These are phyloP conservation scores for Candida orba DNA, from an alignment of 805 yeast species.

Conservation along the genomic window DNA sequence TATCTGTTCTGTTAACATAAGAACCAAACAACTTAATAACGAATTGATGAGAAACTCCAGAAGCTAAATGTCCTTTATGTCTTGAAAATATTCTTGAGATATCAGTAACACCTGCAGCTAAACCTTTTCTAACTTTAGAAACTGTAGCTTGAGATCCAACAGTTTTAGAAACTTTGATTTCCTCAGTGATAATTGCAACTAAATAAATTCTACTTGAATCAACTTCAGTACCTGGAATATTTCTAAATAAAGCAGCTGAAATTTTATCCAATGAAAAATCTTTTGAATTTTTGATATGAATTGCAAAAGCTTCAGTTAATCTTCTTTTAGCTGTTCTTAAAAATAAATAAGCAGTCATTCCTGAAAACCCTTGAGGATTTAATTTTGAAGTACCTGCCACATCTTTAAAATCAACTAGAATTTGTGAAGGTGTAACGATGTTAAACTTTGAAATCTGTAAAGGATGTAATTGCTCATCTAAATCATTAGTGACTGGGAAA, in stretches of 20 bases:
- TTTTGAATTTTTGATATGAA: slow-evolving; percentile 52
- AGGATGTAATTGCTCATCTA: slow-evolving; percentile 35
- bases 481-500: slow-evolving; percentile 46
- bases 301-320: slow-evolving; percentile 74
- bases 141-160: slow-evolving; percentile 19
- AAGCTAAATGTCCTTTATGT: slow-evolving; percentile 48
- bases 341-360: slow-evolving; percentile 67
- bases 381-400: slow-evolving; percentile 54
- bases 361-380: slow-evolving; percentile 60
- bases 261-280: slow-evolving; percentile 57
- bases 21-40: slow-evolving; percentile 68
- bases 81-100: slow-evolving; percentile 70
- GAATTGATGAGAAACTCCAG: slow-evolving; percentile 66
- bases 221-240: slow-evolving; percentile 63
- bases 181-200: slow-evolving; percentile 71
- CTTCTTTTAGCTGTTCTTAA: slow-evolving; percentile 56
- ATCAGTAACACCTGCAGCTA: slow-evolving; percentile 85
- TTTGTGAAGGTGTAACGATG: slow-evolving; percentile 46
- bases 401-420: slow-evolving; percentile 69
- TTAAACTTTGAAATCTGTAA: slow-evolving; percentile 38
- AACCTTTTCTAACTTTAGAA: slow-evolving; percentile 55
- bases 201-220: slow-evolving; percentile 61
- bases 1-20: slow-evolving; percentile 35
- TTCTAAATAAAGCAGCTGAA: slow-evolving; percentile 73
- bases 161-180: slow-evolving; percentile 37